Conservation (phyloP, 176 grass and related monocot genomes). For the Triticum aestivum region DNA sequence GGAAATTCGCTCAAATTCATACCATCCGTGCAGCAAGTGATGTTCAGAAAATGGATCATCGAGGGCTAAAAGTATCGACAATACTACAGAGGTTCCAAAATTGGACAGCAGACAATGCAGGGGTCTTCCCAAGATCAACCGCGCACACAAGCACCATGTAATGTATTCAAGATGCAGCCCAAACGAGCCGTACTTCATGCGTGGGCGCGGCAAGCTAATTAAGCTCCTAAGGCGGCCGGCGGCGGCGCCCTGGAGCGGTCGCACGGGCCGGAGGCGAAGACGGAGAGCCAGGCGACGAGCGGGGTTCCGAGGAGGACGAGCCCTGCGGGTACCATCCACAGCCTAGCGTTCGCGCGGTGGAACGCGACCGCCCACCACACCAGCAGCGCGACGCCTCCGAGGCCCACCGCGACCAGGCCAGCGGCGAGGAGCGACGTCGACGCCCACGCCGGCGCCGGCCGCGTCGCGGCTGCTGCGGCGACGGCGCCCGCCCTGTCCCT, state of each 20-base stretch:
- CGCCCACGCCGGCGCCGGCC: not conserved
- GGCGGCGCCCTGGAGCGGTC: not conserved
- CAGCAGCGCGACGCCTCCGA: conserved; percentile 59
- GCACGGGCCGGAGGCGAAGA: conserved; percentile 41
- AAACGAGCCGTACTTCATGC: not conserved
- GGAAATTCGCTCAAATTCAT: too few relatives aligned
- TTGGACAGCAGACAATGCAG: not conserved
- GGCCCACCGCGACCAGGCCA: conserved; percentile 31
- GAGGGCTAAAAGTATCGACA: too few relatives aligned
- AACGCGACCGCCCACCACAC: conserved; percentile 78
- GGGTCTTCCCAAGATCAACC: not conserved
- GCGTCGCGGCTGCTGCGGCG: too few relatives aligned
- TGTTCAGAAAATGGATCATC: too few relatives aligned
- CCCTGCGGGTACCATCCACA: conserved; percentile 92
- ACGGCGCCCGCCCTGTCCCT: not conserved
- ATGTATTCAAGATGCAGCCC: not conserved
- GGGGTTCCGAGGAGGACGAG: conserved; percentile 74
- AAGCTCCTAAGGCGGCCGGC: not conserved
- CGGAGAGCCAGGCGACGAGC: conserved; percentile 57
- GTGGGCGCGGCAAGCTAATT: not conserved
- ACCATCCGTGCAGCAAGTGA: too few relatives aligned
- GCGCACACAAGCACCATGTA: not conserved
- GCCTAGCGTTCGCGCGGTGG: conserved; percentile 57
- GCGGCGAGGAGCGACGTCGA: not conserved
- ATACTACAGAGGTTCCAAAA: too few relatives aligned